Base-by-base conservation (phyloP, 106 monocot species). In the Allium cepa region DNA sequence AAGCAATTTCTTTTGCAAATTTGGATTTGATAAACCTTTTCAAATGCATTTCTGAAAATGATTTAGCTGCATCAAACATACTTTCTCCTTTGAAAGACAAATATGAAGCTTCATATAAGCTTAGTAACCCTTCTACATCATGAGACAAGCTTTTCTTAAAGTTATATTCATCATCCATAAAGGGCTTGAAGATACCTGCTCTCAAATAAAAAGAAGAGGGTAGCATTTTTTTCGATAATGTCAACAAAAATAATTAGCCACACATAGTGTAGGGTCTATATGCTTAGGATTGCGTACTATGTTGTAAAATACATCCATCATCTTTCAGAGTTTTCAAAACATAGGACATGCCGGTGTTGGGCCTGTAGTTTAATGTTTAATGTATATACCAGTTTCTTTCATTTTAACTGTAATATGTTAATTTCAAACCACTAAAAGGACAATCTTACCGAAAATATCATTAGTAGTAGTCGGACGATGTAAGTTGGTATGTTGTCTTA, bases 41-140 rank as follows among this genome's bases (percentile, higher is more conserved):
- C 7, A 80, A 64, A 28, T 60, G 57, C 26, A 51, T 71, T 13
- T 36, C 36, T 49, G 79, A 60, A 56, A 79, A 79, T 13, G 62
- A 65, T 52, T 63, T 69, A 8, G 79, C 76, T 46, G 76, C 72
- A 50, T 76, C 83, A 36, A 83, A 12, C 16, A 36, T 52, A 2
- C 14, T 26, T 63, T 82, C 82, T 11, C 67, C 82, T 26, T 69
- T 55, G 18, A 70, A 52, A 47, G 64, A 79, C 16, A 79, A 72
- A 59, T 60, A 59, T 2, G 83, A 83, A 48, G 83, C 79, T 63
- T 79, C 75, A 17, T 79, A 83, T 59, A 83, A 58, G 67, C 83
- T 79, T 17, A 83, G 45, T 17, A 79, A 59, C 50, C 67, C 83
- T 15, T 83, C 47, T 2, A 68, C 46, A 14, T 81, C 76, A 14